Base-by-base conservation (phyloP, 164 flowering plant species). In the Macadamia tetraphylla region DNA sequence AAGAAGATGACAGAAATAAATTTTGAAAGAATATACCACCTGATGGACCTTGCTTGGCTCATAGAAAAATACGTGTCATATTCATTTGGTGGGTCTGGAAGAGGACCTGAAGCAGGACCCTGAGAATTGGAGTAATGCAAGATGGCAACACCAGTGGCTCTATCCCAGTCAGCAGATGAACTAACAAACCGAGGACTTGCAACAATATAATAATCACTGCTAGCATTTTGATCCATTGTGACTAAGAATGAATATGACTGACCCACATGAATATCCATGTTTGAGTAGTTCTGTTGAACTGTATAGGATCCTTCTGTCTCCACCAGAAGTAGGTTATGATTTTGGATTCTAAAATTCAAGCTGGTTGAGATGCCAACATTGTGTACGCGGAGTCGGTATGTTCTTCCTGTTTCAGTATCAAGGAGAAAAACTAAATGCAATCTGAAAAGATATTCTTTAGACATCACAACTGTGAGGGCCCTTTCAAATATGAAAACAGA, bases 221-320 rank as follows among this genome's bases (percentile, higher is more conserved):
- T 85, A 32, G 94, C 88, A 83, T 83, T 85, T 79, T 93, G 97
- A 80, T 93, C 97, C 93, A 87, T 88, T 52, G 97, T 84, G 52
- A 93, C 91, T 80, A 93, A 81, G 82, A 93, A 93, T 70, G 97
- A 93, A 75, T 84, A 93, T n/a, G 98, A 93, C 71, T 93, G 98
- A 58, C 98, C 98, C 48, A 93, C 95, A 70, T 93, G 98, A 70
- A 93, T 90, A 83, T 90, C 97, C 96, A 93, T 86, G 79, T 83
- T 84, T 29, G 94, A 65, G 71, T 90, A 90, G 75, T 86, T 90
- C 80, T 89, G 96, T 76, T 90, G 98, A 62, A 87, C 88, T 35
- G 98, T 93, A 77, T 93, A 93, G 66, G 98, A 90, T 58, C 98
- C 97, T 81, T 93, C 98, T 14, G 98, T 93, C 84, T 93, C 98